Percentiles rank a stretch among this genome's conserved stretches.
phyloP scores from a whole-genome alignment of 257 asterid species.

The Echites panduratus region DNA sequence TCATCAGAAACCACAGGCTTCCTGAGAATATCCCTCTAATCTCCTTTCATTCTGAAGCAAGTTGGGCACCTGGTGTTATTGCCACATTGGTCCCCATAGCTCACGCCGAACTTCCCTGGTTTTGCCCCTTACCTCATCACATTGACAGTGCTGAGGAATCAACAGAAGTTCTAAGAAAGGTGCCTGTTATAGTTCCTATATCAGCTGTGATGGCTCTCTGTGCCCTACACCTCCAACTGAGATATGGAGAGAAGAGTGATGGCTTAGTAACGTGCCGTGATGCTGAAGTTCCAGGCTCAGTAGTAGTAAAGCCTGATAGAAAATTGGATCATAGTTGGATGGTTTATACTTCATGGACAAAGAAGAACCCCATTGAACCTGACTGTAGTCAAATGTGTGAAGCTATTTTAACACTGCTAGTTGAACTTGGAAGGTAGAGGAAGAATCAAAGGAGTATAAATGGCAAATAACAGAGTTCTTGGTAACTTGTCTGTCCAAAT shows the following conservation, averaged over 20 bases:
- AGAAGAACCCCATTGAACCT: conserved; percentile 43
- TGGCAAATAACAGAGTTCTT: not conserved
- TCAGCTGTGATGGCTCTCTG: conserved; percentile 71
- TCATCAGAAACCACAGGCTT: conserved; percentile 55
- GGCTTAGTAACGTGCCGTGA: conserved; percentile 91
- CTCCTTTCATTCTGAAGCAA: conserved; percentile 81
- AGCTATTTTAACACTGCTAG: conserved; percentile 70
- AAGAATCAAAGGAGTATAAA: conserved; percentile 2
- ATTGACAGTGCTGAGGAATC: conserved; percentile 18
- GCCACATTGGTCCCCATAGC: conserved; percentile 83
- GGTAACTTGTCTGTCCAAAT: not conserved
- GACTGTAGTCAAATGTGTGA: conserved; percentile 80
- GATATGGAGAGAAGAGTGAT: conserved; percentile 96
- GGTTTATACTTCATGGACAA: conserved; percentile 81
- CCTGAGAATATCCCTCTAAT: conserved; percentile 70
- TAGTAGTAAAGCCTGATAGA: conserved; percentile 61
- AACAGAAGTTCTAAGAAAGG: conserved; percentile 34
- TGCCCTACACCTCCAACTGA: conserved; percentile 66
- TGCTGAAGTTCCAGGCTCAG: conserved; percentile 93
- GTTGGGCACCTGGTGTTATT: conserved; percentile 53
- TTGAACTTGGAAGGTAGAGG: conserved; percentile 46
- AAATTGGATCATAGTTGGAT: conserved; percentile 95
- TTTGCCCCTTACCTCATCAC: conserved; percentile 39
- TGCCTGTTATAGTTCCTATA: conserved; percentile 77
- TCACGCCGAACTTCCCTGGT: conserved; percentile 79